A percentile compares a stretch with the other conserved stretches of the same genome.
phyloP scores from a whole-genome alignment of 768 basidiomycete species.

The Tulasnella sp. region DNA sequence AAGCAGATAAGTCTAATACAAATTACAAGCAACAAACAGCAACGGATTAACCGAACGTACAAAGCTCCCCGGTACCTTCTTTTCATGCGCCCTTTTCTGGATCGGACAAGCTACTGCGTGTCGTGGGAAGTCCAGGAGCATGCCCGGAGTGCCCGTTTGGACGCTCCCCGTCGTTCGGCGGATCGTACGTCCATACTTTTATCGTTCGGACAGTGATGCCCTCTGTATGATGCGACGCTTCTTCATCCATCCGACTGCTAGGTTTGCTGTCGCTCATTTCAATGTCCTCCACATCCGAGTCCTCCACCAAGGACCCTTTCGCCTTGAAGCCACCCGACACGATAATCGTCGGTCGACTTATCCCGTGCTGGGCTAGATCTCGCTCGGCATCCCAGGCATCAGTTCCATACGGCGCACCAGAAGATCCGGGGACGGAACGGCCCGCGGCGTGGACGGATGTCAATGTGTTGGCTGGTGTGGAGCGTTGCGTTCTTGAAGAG shows the following conservation, averaged over 20 bases:
- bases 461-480: not conserved
- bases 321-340: not conserved
- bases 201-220: not conserved
- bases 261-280: constrained; percentile 6
- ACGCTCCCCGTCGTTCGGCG: not conserved
- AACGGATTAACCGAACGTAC: not conserved
- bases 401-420: not conserved
- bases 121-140: not conserved
- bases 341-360: not conserved
- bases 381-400: constrained; percentile 2
- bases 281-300: not conserved
- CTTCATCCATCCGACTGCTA: not conserved
- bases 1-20: not conserved
- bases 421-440: not conserved
- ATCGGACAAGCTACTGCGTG: not conserved
- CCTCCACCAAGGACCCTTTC: not conserved
- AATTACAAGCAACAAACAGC: not conserved
- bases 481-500: not conserved
- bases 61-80: not conserved
- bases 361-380: not conserved
- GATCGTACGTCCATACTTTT: not conserved
- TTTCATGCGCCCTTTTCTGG: not conserved
- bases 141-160: not conserved
- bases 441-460: not conserved
- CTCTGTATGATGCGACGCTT: not conserved